phyloP scores from a whole-genome alignment of 23 red algal species.

The Gracilariopsis chorda region DNA sequence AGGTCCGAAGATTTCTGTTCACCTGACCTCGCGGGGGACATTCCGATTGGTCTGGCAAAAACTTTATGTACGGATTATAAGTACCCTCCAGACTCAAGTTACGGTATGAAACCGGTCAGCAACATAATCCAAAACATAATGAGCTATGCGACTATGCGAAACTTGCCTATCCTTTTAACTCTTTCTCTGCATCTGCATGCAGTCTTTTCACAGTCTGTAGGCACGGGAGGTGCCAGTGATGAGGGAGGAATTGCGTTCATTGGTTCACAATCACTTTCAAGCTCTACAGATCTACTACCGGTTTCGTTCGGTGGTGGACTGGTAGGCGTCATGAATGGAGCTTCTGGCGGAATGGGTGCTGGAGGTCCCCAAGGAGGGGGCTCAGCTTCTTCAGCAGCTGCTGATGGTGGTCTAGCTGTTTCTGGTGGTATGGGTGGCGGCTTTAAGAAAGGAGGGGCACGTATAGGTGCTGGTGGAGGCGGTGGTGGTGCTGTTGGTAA shows the following conservation, averaged over 20 bases:
- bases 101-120: too few species aligned
- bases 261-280: constrained; percentile 1
- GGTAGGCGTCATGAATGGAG: constrained; percentile 39
- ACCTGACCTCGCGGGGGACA: too few species aligned
- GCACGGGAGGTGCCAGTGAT: neutral
- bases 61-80: too few species aligned
- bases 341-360: constrained; percentile 35
- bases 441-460: neutral
- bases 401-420: constrained; percentile 5
- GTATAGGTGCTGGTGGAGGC: constrained; percentile 27
- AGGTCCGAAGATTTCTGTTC: too few species aligned
- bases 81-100: too few species aligned
- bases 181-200: neutral
- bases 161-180: neutral
- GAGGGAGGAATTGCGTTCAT: constrained; percentile 1
- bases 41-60: too few species aligned
- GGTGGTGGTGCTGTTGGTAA: constrained; percentile 14
- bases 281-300: neutral
- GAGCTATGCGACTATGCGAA: too few species aligned
- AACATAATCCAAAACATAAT: too few species aligned
- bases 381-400: constrained; percentile 19
- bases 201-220: constrained; percentile 1
- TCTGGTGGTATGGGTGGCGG: constrained; percentile 43
- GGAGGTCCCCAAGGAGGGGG: constrained; percentile 28
- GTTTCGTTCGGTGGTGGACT: constrained; percentile 37